Evolutionary conservation across 192 early-diverging fungal species (phyloP).

Genomic region (Coemansia sp.): DNA sequence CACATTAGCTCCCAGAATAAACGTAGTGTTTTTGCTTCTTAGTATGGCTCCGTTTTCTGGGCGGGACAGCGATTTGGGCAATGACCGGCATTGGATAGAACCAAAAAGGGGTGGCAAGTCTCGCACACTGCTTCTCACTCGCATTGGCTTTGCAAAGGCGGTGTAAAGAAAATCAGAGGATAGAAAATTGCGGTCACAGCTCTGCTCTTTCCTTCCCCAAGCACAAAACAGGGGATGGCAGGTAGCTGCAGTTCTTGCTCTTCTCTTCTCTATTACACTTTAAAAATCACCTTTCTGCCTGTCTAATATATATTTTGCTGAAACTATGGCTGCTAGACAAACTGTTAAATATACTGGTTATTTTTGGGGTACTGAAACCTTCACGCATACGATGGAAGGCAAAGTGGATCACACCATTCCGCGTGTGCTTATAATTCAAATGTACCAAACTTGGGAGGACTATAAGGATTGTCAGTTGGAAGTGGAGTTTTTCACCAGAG

Average conservation of each 20-base stretch:
- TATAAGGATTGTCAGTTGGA: neutral
- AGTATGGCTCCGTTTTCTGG: neutral
- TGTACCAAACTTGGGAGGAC: neutral
- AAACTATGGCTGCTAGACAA: neutral
- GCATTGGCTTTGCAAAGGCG: neutral
- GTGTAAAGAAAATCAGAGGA: neutral
- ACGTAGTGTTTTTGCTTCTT: neutral
- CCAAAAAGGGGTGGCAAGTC: too few species aligned
- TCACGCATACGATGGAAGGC: neutral
- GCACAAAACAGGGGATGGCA: neutral
- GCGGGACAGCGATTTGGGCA: neutral
- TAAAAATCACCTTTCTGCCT: neutral
- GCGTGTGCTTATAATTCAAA: neutral
- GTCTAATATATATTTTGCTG: neutral
- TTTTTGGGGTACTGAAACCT: neutral
- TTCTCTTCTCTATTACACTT: neutral
- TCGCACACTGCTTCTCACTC: too few species aligned
- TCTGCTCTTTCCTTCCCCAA: too few species aligned
- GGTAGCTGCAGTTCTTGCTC: neutral
- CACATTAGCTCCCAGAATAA: neutral
- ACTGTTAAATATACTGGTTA: neutral
- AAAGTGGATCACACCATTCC: neutral
- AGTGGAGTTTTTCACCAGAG: neutral
- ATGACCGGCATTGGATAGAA: neutral
- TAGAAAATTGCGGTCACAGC: neutral